Evolutionary conservation across 2,329 filamentous ascomycete genomes (phyloP).

Genomic region (Aspergillus fischeri): DNA sequence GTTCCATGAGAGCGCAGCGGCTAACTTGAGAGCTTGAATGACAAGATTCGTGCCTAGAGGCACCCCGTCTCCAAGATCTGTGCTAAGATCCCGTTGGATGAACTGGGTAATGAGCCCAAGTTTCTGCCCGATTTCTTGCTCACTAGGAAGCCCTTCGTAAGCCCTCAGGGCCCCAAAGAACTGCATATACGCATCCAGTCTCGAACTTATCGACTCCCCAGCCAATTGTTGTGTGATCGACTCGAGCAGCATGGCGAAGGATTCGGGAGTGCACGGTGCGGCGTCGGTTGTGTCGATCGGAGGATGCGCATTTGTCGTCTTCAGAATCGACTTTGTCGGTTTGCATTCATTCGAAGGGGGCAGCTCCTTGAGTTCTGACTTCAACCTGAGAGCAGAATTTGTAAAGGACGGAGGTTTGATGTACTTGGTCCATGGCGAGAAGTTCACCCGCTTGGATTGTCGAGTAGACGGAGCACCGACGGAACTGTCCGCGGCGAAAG

Average conservation of each 20-base stretch:
- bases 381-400: constrained; percentile 27
- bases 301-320: constrained; percentile 51
- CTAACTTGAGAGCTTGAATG: constrained; percentile 72
- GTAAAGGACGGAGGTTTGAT: constrained; percentile 44
- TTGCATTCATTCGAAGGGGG: constrained; percentile 49
- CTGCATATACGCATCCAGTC: constrained; percentile 81
- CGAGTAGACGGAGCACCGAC: constrained; percentile 34
- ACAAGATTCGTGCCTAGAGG: constrained; percentile 64
- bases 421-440: constrained; percentile 56
- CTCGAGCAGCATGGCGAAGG: constrained; percentile 76
- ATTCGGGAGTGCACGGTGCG: constrained; percentile 50
- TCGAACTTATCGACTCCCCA: constrained; percentile 65
- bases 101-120: constrained; percentile 75
- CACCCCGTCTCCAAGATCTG: constrained; percentile 53
- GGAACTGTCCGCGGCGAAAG: constrained; percentile 37
- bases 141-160: constrained; percentile 76
- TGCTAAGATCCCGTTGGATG: constrained; percentile 74
- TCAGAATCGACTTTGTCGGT: constrained; percentile 74
- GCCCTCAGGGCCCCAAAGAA: constrained; percentile 71
- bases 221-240: constrained; percentile 78
- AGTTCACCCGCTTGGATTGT: constrained; percentile 57
- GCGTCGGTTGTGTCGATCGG: constrained; percentile 41
- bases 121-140: constrained; percentile 67
- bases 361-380: constrained; percentile 44
- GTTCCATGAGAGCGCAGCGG: constrained; percentile 72